These are phyloP conservation scores for Triangularia verruculosa DNA, from an alignment of 2,329 filamentous ascomycete genomes.

Conservation along the genomic window DNA sequence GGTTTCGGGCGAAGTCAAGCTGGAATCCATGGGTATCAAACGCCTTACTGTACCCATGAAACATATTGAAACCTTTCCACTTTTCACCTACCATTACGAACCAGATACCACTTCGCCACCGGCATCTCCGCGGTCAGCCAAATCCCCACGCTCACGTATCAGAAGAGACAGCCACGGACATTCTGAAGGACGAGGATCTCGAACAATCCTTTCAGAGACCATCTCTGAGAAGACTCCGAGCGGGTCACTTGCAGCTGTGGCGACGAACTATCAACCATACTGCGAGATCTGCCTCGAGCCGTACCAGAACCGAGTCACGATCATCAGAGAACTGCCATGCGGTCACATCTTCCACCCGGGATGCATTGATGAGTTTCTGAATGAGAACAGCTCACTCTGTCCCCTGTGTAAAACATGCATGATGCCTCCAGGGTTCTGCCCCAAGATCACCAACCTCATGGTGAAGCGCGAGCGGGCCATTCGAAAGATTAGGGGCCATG, in stretches of 20 bases:
- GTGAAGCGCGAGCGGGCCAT: constrained; percentile 75
- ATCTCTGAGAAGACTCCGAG: constrained; percentile 26
- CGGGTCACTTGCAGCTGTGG: constrained; percentile 28
- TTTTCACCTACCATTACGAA: constrained; percentile 71
- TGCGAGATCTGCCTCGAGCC: constrained; percentile 90
- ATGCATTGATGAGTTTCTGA: constrained; percentile 84
- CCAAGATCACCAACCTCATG: constrained; percentile 78
- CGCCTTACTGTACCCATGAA: constrained; percentile 71
- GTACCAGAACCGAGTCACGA: constrained; percentile 65
- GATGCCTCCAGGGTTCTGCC: constrained; percentile 65
- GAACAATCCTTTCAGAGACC: constrained; percentile 7
- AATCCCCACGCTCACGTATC: constrained; percentile 11
- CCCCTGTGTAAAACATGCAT: constrained; percentile 86
- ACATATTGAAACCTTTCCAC: constrained; percentile 69
- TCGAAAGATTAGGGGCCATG: constrained; percentile 55
- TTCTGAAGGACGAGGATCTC: not conserved
- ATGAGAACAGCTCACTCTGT: constrained; percentile 77
- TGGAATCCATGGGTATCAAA: constrained; percentile 83
- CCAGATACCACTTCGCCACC: constrained; percentile 40
- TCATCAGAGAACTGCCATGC: constrained; percentile 83
- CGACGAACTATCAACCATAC: constrained; percentile 68
- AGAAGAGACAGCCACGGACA: not conserved
- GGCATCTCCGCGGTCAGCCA: constrained; percentile 33
- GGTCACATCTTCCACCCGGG: constrained; percentile 90
- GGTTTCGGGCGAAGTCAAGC: constrained; percentile 73